Base-by-base conservation (phyloP, 352 stramenopile species). In the Globisporangium emineosum region DNA sequence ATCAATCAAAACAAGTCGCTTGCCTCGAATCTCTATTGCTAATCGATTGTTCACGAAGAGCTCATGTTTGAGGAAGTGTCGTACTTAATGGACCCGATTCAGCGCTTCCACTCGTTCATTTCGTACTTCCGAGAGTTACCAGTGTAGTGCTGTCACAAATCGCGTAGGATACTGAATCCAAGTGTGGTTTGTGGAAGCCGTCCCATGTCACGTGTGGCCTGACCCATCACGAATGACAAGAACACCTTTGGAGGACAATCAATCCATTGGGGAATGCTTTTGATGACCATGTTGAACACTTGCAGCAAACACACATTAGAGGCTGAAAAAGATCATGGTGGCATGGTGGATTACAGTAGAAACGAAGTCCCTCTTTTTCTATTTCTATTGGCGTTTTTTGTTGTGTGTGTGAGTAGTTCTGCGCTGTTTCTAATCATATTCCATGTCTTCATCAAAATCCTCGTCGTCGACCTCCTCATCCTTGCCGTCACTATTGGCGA, bases 381-480 rank as follows among this genome's bases (percentile, higher is more conserved):
- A 64, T 59, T 64, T 68, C 61, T 66, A 66, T 66, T 63, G 55
- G 27, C 30, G 57, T 40, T 27, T 27, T 9, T 25, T 27, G n/a
- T 21, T 8, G 29, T 52, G 55, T 29, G 27, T 53, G 43, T 23
- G 30, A 47, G 35, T 17, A n/a, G 42, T 15, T 56, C n/a, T 60
- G 35, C 47, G 40, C 25, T 64, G 33, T 71, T 42, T 77, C 70
- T 86, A 81, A 60, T 86, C 77, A 74, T 82, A 83, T 61, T 86
- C 77, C 61, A 80, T 79, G 65, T 86, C 73, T 47, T 87, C 80
- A 63, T 88, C 81, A 65, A 85, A 90, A 61, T 88, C 82, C 57
- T 84, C 78, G 60, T 86, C 76, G 43, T 90, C 77, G 55, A 87
- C 76, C n/a, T 88, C 77, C 17, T 77, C 71, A 59, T 66, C 67